Base-by-base conservation (phyloP, 495 filamentous ascomycete species). In the Neohortaea acidophila region DNA sequence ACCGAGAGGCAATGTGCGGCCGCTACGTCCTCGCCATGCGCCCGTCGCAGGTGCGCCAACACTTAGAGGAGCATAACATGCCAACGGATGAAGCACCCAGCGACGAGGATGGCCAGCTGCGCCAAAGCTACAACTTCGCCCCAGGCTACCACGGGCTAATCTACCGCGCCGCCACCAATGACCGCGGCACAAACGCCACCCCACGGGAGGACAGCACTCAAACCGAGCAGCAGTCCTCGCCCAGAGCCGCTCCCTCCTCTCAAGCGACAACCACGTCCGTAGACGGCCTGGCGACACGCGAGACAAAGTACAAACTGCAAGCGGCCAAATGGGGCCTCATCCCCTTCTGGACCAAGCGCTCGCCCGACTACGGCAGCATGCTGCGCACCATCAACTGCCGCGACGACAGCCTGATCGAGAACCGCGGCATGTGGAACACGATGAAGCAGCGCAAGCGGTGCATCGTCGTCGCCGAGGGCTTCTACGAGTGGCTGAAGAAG, bases 401-500 rank as follows among this genome's bases (percentile, higher is more conserved):
- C 17, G 85, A 86, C 52, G 89, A 94, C 58, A 89, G 84, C 2
- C 61, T 97, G 4, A 61, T 69, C 1, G 69, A 78, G 6, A 69
- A 77, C 17, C 68, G 72, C 2, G 84, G 85, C 10, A 83, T 94
- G 75, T 97, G 89, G 89, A 78, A 69, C 19, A 70, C 66, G 11
- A 93, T 96, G 80, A 94, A 93, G 56, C 68, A 73, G 33, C 71
- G 64, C 49, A 92, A 94, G 55, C 68, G 89, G 18, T 97, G 89
- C 53, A 63, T 94, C 28, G 74, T 97, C 2, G 47, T 87, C 2
- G 83, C 79, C 11, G 76, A 94, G 58, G 89, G 89, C 2, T 97
- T 94, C 59, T 97, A 87, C 56, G 89, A 97, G 57, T 97, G 89
- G 89, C 58, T 89, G 36, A 84, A 89, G 57, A 82, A 83, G 50